These are phyloP conservation scores for Teunomyces panamensis DNA, from an alignment of 805 yeast genomes.

Conservation along the genomic window DNA sequence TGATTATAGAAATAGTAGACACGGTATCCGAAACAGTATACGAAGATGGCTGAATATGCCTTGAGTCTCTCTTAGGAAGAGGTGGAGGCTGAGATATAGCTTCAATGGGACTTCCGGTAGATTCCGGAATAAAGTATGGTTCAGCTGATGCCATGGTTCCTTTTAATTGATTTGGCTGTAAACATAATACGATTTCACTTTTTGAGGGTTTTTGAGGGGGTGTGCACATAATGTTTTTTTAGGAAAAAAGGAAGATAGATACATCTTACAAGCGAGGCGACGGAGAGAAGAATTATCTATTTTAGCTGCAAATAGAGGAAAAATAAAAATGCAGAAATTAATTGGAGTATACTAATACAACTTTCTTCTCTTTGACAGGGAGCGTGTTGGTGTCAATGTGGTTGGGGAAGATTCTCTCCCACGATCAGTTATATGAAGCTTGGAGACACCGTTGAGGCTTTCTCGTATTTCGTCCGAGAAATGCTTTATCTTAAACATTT, in stretches of 20 bases:
- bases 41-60: background rate
- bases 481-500: conserved; percentile 15
- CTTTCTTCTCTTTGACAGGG: conserved; percentile 7
- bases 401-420: background rate
- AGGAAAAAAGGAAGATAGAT: no score
- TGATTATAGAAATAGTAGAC: conserved; percentile 19
- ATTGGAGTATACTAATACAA: background rate
- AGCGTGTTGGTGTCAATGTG: background rate
- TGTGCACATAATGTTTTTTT: background rate
- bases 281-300: no score
- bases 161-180: background rate
- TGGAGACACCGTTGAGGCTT: conserved; percentile 14
- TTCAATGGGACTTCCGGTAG: conserved; percentile 1
- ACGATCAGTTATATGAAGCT: conserved; percentile 8
- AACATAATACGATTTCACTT: background rate
- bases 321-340: no score
- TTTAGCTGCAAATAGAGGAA: background rate
- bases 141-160: background rate
- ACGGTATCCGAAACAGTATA: conserved; percentile 18
- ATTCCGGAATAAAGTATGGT: conserved; percentile 4
- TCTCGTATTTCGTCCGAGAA: conserved; percentile 16
- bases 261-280: no score
- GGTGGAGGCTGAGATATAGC: background rate
- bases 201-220: background rate
- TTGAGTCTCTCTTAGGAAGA: background rate